Base-by-base conservation (phyloP, 2,329 filamentous ascomycete genomes). In the Cladosporium sphaerospermum region DNA sequence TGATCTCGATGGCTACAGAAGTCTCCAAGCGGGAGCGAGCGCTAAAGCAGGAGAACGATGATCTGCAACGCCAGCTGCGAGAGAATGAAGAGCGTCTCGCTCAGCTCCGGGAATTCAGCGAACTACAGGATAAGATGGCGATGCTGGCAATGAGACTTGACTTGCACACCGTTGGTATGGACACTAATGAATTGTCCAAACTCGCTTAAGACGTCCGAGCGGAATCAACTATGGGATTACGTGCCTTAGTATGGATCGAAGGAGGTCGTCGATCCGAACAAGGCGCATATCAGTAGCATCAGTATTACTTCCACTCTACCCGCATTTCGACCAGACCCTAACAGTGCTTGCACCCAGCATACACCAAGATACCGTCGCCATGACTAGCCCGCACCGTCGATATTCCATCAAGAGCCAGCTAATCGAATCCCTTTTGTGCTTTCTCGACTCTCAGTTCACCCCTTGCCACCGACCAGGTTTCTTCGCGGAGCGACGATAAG, bases 111-210 rank as follows among this genome's bases (percentile, higher is more conserved):
- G 32, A n/a, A 19, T 45, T 45, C 23, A 33, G 42, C n/a, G 23
- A 45, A 10, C 42, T 45, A 1, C 42, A 45, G 42, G 28, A 45
- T 33, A 31, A 45, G 42, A 45, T 45, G 42, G 42, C 42, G 28
- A 45, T 45, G 42, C 42, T 45, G n/a, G 42, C 42, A 31, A 45
- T 45, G 42, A 45, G 42, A 45, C 42, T 45, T 33, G 42, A 45
- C 42, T 45, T 45, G 42, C 42, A 45, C 28, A 45, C 42, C 14
- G 42, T 33, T 45, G 42, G 7, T 16, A 31, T 14, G 28, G 42
- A 33, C n/a, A 4, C 16, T 9, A 16, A 45, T 14, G 3, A 14
- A 33, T 45, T 32, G 42, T 45, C 13, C 32, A 18, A 41, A 11
- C 34, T 36, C 34, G 10, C 34, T 36, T 36, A 4, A 36, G 34